A percentile compares a stretch with the other conserved stretches of the same genome.
These are phyloP conservation scores for Cryphonectria naterciae DNA, from an alignment of 2,329 filamentous ascomycete species.

Conservation along the genomic window DNA sequence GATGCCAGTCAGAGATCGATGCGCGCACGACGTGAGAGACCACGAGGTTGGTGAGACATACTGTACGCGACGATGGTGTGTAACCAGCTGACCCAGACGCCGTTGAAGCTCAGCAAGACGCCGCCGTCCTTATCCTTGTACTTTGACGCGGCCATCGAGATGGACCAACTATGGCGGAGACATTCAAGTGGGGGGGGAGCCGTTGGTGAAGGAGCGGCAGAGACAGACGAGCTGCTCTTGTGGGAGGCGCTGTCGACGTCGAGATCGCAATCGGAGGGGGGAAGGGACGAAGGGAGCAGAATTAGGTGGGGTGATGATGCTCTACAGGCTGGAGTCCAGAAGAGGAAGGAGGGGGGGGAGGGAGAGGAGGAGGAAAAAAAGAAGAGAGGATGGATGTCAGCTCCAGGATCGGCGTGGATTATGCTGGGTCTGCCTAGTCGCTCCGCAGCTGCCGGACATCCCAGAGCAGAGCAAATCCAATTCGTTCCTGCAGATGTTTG, in stretches of 20 bases:
- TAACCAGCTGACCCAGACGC: conserved; percentile 86
- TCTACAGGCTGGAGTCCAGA: background rate
- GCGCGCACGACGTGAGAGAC: background rate
- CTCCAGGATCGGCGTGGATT: background rate
- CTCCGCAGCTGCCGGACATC: background rate
- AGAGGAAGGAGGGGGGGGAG: background rate
- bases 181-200: background rate
- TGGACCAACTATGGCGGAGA: background rate
- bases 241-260: background rate
- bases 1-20: conserved; percentile 23
- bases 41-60: conserved; percentile 45
- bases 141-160: conserved; percentile 47
- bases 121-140: conserved; percentile 71
- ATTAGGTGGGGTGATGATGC: conserved; percentile 9
- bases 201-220: background rate
- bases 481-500: background rate
- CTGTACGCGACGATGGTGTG: conserved; percentile 86
- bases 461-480: background rate
- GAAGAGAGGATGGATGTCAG: background rate
- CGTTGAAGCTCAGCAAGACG: conserved; percentile 70
- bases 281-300: conserved; percentile 25
- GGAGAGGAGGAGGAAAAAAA: too few relatives aligned
- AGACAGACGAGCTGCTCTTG: conserved; percentile 12
- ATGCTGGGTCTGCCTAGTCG: background rate
- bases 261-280: background rate